A percentile compares a stretch with the other conserved stretches of the same genome.
Evolutionary conservation across 2,329 filamentous ascomycete genomes (phyloP).

Genomic region (Pyrenochaeta sp.): DNA sequence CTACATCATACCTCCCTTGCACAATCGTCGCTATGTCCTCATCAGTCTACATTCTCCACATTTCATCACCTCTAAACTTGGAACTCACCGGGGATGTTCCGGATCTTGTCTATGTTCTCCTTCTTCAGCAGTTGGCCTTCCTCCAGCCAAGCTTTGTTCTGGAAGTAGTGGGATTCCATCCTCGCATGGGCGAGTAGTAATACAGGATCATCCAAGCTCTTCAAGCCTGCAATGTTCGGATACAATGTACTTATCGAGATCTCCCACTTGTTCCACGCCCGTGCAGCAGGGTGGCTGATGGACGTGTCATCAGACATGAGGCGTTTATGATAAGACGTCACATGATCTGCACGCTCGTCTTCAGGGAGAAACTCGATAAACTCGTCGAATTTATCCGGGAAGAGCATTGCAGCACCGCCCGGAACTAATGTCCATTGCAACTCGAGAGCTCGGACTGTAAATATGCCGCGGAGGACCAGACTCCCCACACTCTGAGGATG

Average conservation of each 20-base stretch:
- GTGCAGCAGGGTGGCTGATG: slow-evolving; percentile 42
- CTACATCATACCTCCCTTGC: slow-evolving; percentile 58
- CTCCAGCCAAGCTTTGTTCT: slow-evolving; percentile 52
- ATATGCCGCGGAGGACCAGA: slow-evolving; percentile 56
- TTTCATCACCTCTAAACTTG: not conserved
- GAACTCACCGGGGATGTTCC: slow-evolving; percentile 42
- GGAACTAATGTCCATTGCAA: slow-evolving; percentile 47
- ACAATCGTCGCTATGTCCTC: slow-evolving; percentile 45
- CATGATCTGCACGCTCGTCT: slow-evolving; percentile 49
- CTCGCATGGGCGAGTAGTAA: slow-evolving; percentile 50
- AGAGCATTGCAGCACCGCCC: slow-evolving; percentile 43
- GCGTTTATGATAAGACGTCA: slow-evolving; percentile 52
- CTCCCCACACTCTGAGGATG: slow-evolving; percentile 51
- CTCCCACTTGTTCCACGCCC: slow-evolving; percentile 50
- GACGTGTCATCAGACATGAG: slow-evolving; percentile 46
- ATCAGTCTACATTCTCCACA: not conserved
- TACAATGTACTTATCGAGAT: slow-evolving; percentile 41
- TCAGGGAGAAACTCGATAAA: slow-evolving; percentile 49
- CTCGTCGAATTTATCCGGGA: slow-evolving; percentile 52
- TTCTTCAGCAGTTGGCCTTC: slow-evolving; percentile 51
- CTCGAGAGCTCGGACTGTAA: slow-evolving; percentile 49
- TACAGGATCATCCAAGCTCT: slow-evolving; percentile 40
- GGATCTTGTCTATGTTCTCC: slow-evolving; percentile 47
- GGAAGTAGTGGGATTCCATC: slow-evolving; percentile 56
- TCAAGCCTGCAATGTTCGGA: slow-evolving; percentile 21